phyloP scores from a whole-genome alignment of 2,329 filamentous ascomycete species.

The Chaetomiaceae sp. region DNA sequence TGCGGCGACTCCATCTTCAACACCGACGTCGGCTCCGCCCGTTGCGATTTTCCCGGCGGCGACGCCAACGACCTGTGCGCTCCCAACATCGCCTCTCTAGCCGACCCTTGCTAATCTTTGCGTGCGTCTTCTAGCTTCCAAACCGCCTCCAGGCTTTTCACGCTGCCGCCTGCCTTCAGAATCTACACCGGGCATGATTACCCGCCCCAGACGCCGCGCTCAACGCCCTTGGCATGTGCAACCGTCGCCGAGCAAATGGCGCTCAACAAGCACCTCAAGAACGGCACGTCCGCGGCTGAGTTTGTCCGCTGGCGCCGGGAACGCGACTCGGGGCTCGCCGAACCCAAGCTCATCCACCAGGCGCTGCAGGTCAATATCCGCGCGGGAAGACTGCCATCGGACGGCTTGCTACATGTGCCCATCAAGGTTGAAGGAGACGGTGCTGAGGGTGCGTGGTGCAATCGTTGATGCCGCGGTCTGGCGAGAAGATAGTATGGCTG shows the following conservation, averaged over 20 bases:
- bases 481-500: too few relatives aligned
- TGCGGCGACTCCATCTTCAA: slow-evolving; percentile 50
- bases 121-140: slow-evolving; percentile 28
- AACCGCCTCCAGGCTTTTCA: slow-evolving; percentile 39
- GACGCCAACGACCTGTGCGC: slow-evolving; percentile 34
- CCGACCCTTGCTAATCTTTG: background rate
- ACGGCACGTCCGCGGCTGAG: slow-evolving; percentile 35
- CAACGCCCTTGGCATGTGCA: slow-evolving; percentile 32
- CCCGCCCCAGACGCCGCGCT: slow-evolving; percentile 31
- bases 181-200: slow-evolving; percentile 54
- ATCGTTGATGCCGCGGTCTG: too few relatives aligned
- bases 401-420: slow-evolving; percentile 17
- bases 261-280: slow-evolving; percentile 44
- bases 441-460: background rate
- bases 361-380: slow-evolving; percentile 49
- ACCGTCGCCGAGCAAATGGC: slow-evolving; percentile 41
- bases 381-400: slow-evolving; percentile 37
- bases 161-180: slow-evolving; percentile 36
- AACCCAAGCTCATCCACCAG: slow-evolving; percentile 44
- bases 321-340: slow-evolving; percentile 38
- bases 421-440: slow-evolving; percentile 5
- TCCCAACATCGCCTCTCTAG: background rate
- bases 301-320: slow-evolving; percentile 39
- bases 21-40: slow-evolving; percentile 45
- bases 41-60: slow-evolving; percentile 51